phyloP scores from a whole-genome alignment of 768 basidiomycete genomes.

The Collybiopsis confluens region DNA sequence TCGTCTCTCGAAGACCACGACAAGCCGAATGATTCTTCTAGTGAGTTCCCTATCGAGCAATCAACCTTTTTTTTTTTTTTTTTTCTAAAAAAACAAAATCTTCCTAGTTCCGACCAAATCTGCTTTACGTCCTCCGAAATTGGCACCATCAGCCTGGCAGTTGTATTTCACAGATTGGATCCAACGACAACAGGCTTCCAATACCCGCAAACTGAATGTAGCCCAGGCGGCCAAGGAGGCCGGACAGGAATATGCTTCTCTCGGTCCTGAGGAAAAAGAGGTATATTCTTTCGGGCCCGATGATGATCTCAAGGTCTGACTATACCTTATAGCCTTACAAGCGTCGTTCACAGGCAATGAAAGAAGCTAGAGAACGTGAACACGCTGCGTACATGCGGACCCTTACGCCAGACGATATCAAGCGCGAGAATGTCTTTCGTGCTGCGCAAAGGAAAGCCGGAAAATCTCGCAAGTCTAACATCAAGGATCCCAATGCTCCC shows the following conservation, averaged over 20 bases:
- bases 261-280: slow-evolving; percentile 81
- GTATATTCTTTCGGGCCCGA: slow-evolving; percentile 32
- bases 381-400: slow-evolving; percentile 82
- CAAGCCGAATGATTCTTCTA: slow-evolving; percentile 43
- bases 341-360: slow-evolving; percentile 76
- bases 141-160: slow-evolving; percentile 94
- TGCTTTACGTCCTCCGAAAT: slow-evolving; percentile 78
- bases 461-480: slow-evolving; percentile 88
- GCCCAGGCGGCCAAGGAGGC: slow-evolving; percentile 95
- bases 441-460: slow-evolving; percentile 91
- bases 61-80: slow-evolving; percentile 10
- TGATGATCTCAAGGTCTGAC: slow-evolving; percentile 13
- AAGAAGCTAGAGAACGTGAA: slow-evolving; percentile 81
- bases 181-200: slow-evolving; percentile 75
- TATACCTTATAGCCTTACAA: slow-evolving; percentile 67
- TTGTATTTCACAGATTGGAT: slow-evolving; percentile 96
- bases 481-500: slow-evolving; percentile 95
- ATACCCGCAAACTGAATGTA: slow-evolving; percentile 85
- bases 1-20: slow-evolving; percentile 32
- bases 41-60: slow-evolving; percentile 19
- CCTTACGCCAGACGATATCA: slow-evolving; percentile 90
- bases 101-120: slow-evolving; percentile 67
- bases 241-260: slow-evolving; percentile 80
- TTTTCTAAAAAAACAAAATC: slow-evolving; percentile 13
- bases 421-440: slow-evolving; percentile 87